Conservation (phyloP, 768 basidiomycete genomes). For the Serendipita sp. region DNA sequence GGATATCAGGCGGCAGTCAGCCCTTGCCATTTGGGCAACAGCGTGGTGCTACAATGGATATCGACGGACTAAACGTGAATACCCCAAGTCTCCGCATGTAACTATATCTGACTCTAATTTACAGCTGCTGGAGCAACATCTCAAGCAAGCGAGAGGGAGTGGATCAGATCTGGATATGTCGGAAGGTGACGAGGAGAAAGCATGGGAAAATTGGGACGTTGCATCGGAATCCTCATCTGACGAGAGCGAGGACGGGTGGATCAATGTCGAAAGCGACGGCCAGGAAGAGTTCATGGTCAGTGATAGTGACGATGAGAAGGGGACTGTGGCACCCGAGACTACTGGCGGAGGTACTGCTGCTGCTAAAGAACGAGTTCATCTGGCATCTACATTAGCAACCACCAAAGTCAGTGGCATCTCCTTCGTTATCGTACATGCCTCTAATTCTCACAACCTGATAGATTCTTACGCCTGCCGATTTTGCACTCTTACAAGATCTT, state of each 20-base stretch:
- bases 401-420: conserved; percentile 43
- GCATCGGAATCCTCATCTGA: conserved; percentile 43
- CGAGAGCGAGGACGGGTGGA: conserved; percentile 53
- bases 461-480: conserved; percentile 97
- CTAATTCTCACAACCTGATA: conserved; percentile 19
- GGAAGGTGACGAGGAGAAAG: conserved; percentile 42
- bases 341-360: neutral
- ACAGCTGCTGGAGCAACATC: conserved; percentile 79
- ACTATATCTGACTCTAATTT: neutral
- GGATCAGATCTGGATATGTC: conserved; percentile 27
- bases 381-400: conserved; percentile 53
- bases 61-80: conserved; percentile 71
- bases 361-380: conserved; percentile 11
- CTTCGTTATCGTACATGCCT: neutral
- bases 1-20: conserved; percentile 37
- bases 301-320: conserved; percentile 66
- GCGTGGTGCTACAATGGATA: conserved; percentile 58
- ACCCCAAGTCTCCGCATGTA: neutral
- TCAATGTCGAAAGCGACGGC: conserved; percentile 57
- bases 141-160: conserved; percentile 44
- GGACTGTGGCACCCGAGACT: conserved; percentile 14
- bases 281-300: conserved; percentile 57
- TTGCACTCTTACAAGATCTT: conserved; percentile 78
- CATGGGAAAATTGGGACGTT: conserved; percentile 83
- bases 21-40: conserved; percentile 74